Evolutionary conservation across 371 early-diverging fungal genomes (phyloP), one percentile per base, ranked within the genome.

Genomic region (Mortierella sp.): DNA sequence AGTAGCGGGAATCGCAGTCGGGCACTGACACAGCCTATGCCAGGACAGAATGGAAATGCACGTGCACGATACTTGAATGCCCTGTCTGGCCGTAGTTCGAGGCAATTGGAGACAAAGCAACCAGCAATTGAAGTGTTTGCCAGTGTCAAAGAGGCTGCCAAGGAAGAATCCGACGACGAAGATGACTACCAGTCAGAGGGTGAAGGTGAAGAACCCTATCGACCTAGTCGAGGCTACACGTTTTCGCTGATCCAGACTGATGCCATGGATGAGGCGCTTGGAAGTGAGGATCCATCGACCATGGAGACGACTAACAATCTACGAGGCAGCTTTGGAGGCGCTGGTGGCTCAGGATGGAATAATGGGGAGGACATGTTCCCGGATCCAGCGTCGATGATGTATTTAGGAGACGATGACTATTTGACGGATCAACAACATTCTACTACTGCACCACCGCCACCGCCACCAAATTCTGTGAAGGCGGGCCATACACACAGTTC

Each of bases 161-260:
- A 81, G 24, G 90, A 89, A 34, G 86, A 85, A 45, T 83, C 87
- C 16, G 90, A 90, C 7, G 87, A 87, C 56, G 90, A 87, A 17
- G 77, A 76, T 24, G 83, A 81, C 47, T 79, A 79, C 17, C 77
- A 67, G 27, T 71, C 74, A 1, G 82, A 80, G 29, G 82, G 79
- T 5, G 81, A 79, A 17, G 83, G 82, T 3, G 84, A 84, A 39
- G 81, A 76, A 12, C 61, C 57, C 3, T 77, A 78, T 10, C 60
- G 62, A 21, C 73, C 74, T n/a, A 80, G 79, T 21, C 60, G 72
- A 29, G 71, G 70, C 6, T 80, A 79, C 34, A 83, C 82, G 0
- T 86, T 89, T 55, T 87, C 86, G 10, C 46, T 89, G 43, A 82
- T 81, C n/a, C 69, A 78, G 39, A 87, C 85, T 0, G 90, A 89